A percentile compares a stretch with the other conserved stretches of the same genome.
Evolutionary conservation across 176 grass and related monocot species (phyloP).

Genomic region (Aegilops tauschii): DNA sequence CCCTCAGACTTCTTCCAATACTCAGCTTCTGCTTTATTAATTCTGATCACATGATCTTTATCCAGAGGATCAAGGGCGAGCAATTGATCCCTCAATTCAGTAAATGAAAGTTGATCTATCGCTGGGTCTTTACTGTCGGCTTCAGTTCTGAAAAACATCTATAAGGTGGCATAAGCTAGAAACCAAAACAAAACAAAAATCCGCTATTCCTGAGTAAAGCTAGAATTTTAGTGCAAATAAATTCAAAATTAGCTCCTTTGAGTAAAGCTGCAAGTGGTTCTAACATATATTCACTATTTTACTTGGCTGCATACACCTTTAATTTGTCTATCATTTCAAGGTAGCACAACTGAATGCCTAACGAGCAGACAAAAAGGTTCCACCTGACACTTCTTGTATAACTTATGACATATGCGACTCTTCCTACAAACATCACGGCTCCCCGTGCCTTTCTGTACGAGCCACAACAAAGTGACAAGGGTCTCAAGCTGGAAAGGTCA

Average conservation of each 20-base stretch:
- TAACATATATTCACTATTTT: constrained; percentile 20
- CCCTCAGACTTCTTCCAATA: constrained; percentile 98
- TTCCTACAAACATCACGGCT: neutral
- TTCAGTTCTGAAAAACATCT: constrained; percentile 80
- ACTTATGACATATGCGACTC: neutral
- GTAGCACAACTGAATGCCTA: constrained; percentile 13
- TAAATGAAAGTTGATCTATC: constrained; percentile 74
- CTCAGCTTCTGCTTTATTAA: constrained; percentile 91
- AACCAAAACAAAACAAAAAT: constrained; percentile 17
- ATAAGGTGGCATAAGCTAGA: constrained; percentile 38
- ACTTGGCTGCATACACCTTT: neutral
- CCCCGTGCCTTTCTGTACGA: constrained; percentile 2
- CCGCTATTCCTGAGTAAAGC: constrained; percentile 11
- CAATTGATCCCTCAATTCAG: constrained; percentile 82
- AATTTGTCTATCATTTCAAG: constrained; percentile 10
- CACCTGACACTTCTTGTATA: neutral
- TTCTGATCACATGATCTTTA: constrained; percentile 76
- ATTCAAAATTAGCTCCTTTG: neutral
- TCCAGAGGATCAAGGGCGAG: constrained; percentile 85
- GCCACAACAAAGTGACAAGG: neutral
- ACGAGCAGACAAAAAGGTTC: neutral
- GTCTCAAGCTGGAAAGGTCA: neutral
- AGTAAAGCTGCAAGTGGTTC: neutral
- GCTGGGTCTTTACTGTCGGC: constrained; percentile 55
- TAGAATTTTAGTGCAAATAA: constrained; percentile 16